A percentile compares a stretch with the other conserved stretches of the same genome.
phyloP scores from a whole-genome alignment of 441 rosid species.

The Lepidium campestre region DNA sequence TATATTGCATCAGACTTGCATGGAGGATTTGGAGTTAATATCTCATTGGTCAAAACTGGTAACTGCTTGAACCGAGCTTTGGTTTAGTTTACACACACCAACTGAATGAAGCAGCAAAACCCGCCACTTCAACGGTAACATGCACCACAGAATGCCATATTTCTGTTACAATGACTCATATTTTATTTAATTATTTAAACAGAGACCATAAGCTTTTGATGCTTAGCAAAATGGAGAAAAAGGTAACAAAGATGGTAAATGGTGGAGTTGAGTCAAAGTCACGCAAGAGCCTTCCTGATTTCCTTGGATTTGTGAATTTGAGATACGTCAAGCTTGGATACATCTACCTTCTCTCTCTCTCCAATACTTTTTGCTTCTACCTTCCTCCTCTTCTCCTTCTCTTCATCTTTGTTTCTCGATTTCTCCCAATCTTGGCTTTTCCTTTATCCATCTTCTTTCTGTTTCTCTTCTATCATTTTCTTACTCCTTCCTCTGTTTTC shows the following conservation, averaged over 20 bases:
- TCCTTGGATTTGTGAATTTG: conserved; percentile 44
- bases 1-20: neutral
- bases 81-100: conserved; percentile 24
- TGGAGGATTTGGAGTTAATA: neutral
- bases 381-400: conserved; percentile 35
- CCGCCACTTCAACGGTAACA: conserved; percentile 32
- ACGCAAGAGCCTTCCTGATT: conserved; percentile 39
- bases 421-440: conserved; percentile 30
- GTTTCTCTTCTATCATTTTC: conserved; percentile 33
- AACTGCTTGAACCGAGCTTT: conserved; percentile 3
- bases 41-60: neutral
- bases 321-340: conserved; percentile 60
- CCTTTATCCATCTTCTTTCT: conserved; percentile 29
- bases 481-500: conserved; percentile 39
- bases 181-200: conserved; percentile 13
- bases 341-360: conserved; percentile 40
- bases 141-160: conserved; percentile 21
- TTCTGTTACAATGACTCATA: conserved; percentile 22
- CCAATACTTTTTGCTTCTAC: conserved; percentile 24
- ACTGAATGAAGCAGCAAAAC: conserved; percentile 29
- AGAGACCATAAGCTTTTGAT: conserved; percentile 10
- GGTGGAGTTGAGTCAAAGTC: conserved; percentile 41
- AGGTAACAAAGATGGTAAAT: conserved; percentile 47
- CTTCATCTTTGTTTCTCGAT: conserved; percentile 25
- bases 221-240: conserved; percentile 32